Evolutionary conservation across 495 filamentous ascomycete species (phyloP).

Genomic region (Chaetomium cochliodes): DNA sequence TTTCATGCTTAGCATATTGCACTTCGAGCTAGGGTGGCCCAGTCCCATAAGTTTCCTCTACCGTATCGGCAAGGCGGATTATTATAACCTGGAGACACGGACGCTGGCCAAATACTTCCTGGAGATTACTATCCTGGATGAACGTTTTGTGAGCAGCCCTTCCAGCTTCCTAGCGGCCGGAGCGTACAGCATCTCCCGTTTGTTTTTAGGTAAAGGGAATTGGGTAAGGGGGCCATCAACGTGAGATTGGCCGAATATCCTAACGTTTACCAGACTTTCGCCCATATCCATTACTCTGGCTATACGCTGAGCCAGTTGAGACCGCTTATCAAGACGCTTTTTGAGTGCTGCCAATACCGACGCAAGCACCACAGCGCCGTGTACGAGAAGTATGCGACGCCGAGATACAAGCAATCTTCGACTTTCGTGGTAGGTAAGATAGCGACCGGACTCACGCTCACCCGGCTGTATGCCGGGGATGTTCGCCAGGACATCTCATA

Average conservation of each 20-base stretch:
- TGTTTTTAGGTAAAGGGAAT: slow-evolving; percentile 82
- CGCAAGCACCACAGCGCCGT: slow-evolving; percentile 79
- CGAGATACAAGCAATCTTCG: slow-evolving; percentile 78
- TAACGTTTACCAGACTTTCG: slow-evolving; percentile 59
- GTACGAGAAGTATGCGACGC: slow-evolving; percentile 86
- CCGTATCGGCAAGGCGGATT: slow-evolving; percentile 96
- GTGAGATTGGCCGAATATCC: slow-evolving; percentile 5
- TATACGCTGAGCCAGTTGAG: slow-evolving; percentile 85
- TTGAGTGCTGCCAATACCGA: slow-evolving; percentile 83
- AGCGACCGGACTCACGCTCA: slow-evolving; percentile 50
- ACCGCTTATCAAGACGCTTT: slow-evolving; percentile 68
- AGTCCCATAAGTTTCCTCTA: slow-evolving; percentile 98
- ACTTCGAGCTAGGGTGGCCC: slow-evolving; percentile 93
- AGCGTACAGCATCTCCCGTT: slow-evolving; percentile 86
- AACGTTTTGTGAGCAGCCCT: slow-evolving; percentile 87
- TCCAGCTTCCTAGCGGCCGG: slow-evolving; percentile 90
- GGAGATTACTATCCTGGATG: slow-evolving; percentile 95
- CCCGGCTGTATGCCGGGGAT: slow-evolving; percentile 25
- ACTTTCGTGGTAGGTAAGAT: slow-evolving; percentile 74
- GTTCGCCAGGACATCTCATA: background rate
- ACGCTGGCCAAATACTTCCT: slow-evolving; percentile 98
- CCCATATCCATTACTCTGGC: slow-evolving; percentile 86
- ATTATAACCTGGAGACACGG: slow-evolving; percentile 93
- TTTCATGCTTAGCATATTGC: slow-evolving; percentile 94
- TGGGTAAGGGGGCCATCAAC: slow-evolving; percentile 66